These are phyloP conservation scores for Tylopilus sp. DNA, from an alignment of 768 basidiomycete species.

Conservation along the genomic window DNA sequence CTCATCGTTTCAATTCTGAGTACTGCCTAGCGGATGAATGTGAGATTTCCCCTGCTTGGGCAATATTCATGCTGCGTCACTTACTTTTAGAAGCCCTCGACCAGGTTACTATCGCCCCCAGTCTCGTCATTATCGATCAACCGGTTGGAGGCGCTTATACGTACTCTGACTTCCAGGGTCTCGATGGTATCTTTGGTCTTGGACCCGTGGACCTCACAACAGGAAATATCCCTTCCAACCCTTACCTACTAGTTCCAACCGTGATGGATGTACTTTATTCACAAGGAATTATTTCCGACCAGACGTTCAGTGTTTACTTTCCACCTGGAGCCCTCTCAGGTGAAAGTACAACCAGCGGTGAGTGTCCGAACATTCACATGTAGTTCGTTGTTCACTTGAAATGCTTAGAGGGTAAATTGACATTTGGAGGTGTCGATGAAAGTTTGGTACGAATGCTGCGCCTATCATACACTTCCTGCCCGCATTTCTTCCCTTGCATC, in stretches of 20 bases:
- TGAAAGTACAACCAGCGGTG: neutral
- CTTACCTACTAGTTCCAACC: conserved; percentile 14
- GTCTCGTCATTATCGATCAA: conserved; percentile 23
- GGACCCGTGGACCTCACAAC: conserved; percentile 20
- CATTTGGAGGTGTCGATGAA: conserved; percentile 21
- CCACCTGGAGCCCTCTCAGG: conserved; percentile 14
- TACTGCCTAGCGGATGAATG: conserved; percentile 18
- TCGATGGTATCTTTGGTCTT: conserved; percentile 27
- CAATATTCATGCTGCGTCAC: neutral
- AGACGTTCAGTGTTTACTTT: conserved; percentile 20
- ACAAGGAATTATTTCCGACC: conserved; percentile 10
- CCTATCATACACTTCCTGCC: too few species aligned
- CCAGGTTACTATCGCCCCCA: conserved; percentile 21
- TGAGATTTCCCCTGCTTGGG: neutral
- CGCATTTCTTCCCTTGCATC: neutral
- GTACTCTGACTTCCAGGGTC: conserved; percentile 8
- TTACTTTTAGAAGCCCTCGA: conserved; percentile 15
- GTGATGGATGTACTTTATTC: conserved; percentile 21
- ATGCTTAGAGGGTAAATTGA: conserved; percentile 21
- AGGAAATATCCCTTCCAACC: neutral
- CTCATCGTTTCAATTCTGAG: too few species aligned
- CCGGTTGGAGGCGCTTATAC: conserved; percentile 22
- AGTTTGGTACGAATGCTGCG: conserved; percentile 8
- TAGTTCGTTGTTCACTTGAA: neutral
- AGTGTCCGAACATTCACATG: neutral